These are phyloP conservation scores for Adansonia madagascariensis DNA, from an alignment of 441 rosid species.

Conservation along the genomic window DNA sequence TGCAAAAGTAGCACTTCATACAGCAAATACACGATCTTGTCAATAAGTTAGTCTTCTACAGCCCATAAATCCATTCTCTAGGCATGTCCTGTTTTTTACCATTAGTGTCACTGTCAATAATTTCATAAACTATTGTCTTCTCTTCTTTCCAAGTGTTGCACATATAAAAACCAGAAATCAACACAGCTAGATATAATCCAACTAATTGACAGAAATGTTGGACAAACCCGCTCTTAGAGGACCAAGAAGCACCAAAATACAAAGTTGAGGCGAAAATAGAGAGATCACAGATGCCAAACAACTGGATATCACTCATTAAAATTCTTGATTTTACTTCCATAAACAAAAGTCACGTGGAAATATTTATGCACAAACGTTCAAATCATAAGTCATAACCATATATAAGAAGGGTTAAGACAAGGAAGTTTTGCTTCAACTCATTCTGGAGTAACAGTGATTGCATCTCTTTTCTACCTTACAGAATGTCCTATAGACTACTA, in stretches of 20 bases:
- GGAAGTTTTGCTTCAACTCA: constrained; percentile 16
- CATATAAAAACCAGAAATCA: neutral
- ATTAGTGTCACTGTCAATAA: neutral
- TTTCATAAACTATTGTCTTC: neutral
- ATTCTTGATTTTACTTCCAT: neutral
- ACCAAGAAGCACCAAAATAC: neutral
- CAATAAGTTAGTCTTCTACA: neutral
- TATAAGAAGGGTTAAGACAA: neutral
- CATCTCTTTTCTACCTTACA: neutral
- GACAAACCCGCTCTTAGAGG: neutral
- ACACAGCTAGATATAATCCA: neutral
- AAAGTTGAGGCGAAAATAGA: neutral
- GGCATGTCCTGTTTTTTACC: neutral
- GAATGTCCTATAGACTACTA: neutral
- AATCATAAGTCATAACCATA: neutral
- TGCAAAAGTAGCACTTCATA: neutral
- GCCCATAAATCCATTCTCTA: neutral
- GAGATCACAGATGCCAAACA: constrained; percentile 7
- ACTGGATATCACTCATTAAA: neutral
- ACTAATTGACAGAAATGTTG: neutral
- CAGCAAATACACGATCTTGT: neutral
- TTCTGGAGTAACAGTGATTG: neutral
- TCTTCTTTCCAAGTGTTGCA: neutral
- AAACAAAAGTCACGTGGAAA: neutral
- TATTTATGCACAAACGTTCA: neutral